phyloP scores from a whole-genome alignment of 2,329 filamentous ascomycete species.

The Myriosclerotinia curreyana region DNA sequence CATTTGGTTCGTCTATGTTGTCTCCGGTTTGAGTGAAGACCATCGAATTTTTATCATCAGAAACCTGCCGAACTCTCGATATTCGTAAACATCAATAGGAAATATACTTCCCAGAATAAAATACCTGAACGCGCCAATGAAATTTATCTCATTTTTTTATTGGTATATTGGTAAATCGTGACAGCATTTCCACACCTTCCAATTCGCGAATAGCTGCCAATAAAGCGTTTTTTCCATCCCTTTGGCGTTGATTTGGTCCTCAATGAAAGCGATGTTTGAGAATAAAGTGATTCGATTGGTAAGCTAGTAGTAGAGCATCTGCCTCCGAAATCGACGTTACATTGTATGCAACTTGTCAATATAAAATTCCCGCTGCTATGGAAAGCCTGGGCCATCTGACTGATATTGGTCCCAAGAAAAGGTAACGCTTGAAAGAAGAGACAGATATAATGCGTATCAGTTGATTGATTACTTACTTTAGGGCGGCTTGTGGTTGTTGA shows the following conservation, averaged over 20 bases:
- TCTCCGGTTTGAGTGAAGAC: neutral
- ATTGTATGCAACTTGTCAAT: constrained; percentile 5
- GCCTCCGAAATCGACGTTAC: neutral
- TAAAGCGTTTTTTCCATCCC: neutral
- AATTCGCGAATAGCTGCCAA: neutral
- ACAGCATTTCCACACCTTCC: neutral
- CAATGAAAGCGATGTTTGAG: neutral
- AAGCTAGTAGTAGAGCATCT: neutral
- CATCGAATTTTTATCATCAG: neutral
- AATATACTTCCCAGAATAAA: neutral
- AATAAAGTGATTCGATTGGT: neutral
- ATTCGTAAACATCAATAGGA: neutral
- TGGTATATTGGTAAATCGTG: constrained; percentile 3
- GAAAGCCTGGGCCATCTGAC: constrained; percentile 4
- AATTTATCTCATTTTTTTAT: neutral
- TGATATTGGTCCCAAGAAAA: neutral
- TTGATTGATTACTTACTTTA: neutral
- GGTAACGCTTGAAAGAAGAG: neutral
- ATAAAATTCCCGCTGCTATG: neutral
- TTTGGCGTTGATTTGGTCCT: neutral
- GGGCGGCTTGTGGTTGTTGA: neutral
- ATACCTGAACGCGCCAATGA: neutral
- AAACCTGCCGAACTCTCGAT: neutral
- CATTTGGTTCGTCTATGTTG: neutral
- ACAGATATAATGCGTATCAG: neutral